phyloP scores from a whole-genome alignment of 805 yeast species.

The Candida germanica region DNA sequence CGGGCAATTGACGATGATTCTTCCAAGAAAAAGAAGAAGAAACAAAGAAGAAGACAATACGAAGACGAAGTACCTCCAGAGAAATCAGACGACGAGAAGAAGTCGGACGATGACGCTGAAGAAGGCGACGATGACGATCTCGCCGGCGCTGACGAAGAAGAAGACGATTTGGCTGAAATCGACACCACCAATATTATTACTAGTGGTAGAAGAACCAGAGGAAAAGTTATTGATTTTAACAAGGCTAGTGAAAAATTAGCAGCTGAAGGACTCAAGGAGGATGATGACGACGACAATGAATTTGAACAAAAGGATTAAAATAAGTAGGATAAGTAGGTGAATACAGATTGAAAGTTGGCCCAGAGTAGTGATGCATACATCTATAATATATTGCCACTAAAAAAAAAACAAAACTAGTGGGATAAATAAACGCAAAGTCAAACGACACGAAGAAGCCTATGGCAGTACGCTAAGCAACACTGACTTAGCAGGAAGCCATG shows the following conservation, averaged over 20 bases:
- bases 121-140: conserved; percentile 46
- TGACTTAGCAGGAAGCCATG: conserved; percentile 24
- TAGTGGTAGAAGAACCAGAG: conserved; percentile 87
- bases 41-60: conserved; percentile 57
- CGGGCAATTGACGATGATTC: conserved; percentile 8
- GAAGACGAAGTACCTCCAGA: conserved; percentile 56
- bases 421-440: no score
- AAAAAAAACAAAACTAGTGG: conserved; percentile 10
- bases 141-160: conserved; percentile 47
- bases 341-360: background rate
- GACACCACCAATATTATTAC: conserved; percentile 80
- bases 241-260: conserved; percentile 75
- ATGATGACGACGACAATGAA: conserved; percentile 39
- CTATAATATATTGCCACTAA: conserved; percentile 6
- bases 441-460: no score
- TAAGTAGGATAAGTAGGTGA: background rate
- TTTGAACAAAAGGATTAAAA: conserved; percentile 8
- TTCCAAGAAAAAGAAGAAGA: conserved; percentile 22
- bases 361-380: background rate
- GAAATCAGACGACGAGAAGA: conserved; percentile 38
- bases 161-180: conserved; percentile 75
- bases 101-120: conserved; percentile 26
- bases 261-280: conserved; percentile 39
- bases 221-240: conserved; percentile 79
- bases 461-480: no score